Evolutionary conservation across 1,139 yeast species (phyloP).

Genomic region (Protomyces pachydermus): DNA sequence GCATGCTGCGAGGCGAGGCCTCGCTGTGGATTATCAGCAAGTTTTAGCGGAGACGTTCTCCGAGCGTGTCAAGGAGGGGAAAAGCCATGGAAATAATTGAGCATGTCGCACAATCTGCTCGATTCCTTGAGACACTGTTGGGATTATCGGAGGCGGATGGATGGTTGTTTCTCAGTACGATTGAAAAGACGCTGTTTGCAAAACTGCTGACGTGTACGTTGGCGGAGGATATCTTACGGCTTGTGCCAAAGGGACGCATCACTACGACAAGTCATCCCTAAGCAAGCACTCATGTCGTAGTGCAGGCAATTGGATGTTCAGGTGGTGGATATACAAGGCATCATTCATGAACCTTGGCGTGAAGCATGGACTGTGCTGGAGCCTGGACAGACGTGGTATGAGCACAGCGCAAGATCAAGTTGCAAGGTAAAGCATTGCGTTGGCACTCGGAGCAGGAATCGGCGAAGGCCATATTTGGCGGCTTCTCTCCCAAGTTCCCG

Average conservation of each 20-base stretch:
- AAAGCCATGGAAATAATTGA: conserved; percentile 82
- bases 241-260: conserved; percentile 90
- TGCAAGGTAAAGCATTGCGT: conserved; percentile 46
- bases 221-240: conserved; percentile 72
- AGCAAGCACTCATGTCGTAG: conserved; percentile 67
- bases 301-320: conserved; percentile 41
- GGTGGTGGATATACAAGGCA: conserved; percentile 29
- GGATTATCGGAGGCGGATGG: conserved; percentile 71
- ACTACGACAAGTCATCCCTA: conserved; percentile 76
- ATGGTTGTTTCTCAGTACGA: conserved; percentile 80
- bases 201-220: conserved; percentile 90
- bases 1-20: conserved; percentile 48
- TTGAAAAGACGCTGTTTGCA: conserved; percentile 80
- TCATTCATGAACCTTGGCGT: conserved; percentile 25
- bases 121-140: conserved; percentile 63
- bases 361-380: conserved; percentile 22
- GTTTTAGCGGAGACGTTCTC: conserved; percentile 52
- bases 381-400: conserved; percentile 18
- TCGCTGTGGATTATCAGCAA: conserved; percentile 56
- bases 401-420: conserved; percentile 19
- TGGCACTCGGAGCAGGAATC: conserved; percentile 57
- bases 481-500: conserved; percentile 50
- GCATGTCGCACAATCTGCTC: conserved; percentile 81
- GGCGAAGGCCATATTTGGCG: conserved; percentile 58
- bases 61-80: conserved; percentile 31